Evolutionary conservation across 2,329 filamentous ascomycete species (phyloP).

Genomic region (Alternaria tenuissima): DNA sequence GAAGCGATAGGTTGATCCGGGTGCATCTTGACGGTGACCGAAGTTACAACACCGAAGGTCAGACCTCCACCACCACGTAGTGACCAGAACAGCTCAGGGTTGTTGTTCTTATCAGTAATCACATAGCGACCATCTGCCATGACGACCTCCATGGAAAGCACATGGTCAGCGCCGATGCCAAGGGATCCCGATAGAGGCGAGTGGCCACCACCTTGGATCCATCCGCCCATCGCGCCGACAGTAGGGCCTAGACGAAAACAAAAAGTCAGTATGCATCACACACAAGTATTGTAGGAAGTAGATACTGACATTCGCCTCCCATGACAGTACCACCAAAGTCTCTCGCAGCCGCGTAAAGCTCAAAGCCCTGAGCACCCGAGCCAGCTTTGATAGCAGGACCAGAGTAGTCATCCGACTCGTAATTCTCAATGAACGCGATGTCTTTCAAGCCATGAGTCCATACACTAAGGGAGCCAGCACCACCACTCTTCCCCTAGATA

Average conservation of each 20-base stretch:
- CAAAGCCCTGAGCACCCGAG: slow-evolving; percentile 39
- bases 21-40: neutral
- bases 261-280: slow-evolving; percentile 8
- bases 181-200: slow-evolving; percentile 59
- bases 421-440: slow-evolving; percentile 31
- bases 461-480: slow-evolving; percentile 32
- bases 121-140: slow-evolving; percentile 35
- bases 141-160: slow-evolving; percentile 35
- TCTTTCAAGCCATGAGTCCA: slow-evolving; percentile 43
- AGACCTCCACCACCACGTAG: neutral
- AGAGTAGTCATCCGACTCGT: slow-evolving; percentile 34
- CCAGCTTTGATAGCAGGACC: slow-evolving; percentile 40
- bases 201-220: slow-evolving; percentile 60
- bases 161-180: slow-evolving; percentile 43
- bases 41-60: slow-evolving; percentile 3
- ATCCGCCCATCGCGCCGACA: slow-evolving; percentile 58
- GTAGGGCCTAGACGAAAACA: slow-evolving; percentile 34
- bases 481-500: slow-evolving; percentile 27
- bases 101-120: slow-evolving; percentile 29
- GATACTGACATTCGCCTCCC: slow-evolving; percentile 32
- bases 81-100: slow-evolving; percentile 7
- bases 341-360: slow-evolving; percentile 38
- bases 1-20: slow-evolving; percentile 2
- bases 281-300: neutral
- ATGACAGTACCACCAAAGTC: slow-evolving; percentile 31